Base-by-base conservation (phyloP, 1,284 basidiomycete genomes). In the Microstroma glucosiphilum region DNA sequence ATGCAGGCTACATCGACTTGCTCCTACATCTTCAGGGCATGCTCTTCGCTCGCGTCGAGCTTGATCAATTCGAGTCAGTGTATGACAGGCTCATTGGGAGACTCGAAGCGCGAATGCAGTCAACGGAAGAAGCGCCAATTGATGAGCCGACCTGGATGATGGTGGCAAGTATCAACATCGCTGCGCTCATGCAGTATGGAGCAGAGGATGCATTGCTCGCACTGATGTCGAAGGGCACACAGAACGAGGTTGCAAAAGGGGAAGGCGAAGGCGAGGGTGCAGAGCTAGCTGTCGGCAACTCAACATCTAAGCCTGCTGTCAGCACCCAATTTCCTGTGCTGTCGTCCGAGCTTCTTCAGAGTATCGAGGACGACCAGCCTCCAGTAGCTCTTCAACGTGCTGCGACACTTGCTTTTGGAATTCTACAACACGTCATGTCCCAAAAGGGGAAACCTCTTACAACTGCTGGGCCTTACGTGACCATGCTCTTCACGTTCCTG, bases 21-120 rank as follows among this genome's bases (percentile, higher is more conserved):
- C 97, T 97, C 68, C 86, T 96, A 12, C 85, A 92, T 42, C 82
- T 97, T 1, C 94, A 97, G 68, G 93, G 93, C 26, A 91, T 96
- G 89, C 84, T 98, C 1, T 94, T 96, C 81, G 96, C 93, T 11
- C 88, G 89, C 67, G 90, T 96, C 67, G 86, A 94, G 70, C 85
- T 97, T 21, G 93, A 98, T 79, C 89, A 92, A 78, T 97, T 97
- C 75, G 82, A 85, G 48, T 83, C 86, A 0, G 87, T 88, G 0
- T 85, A 92, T 56, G 88, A 88, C 1, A 87, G 91, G 37, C 90
- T 96, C 77, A 83, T 92, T 64, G 90, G 93, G 78, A 57, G 42
- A 19, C 58, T 30, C 57, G 64, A 62, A 4, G 30, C 48, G 58
- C 7, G 26, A 6, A 19, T 41, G 63, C 30, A 37, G 30, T 37